Percentiles rank a stretch among this genome's conserved stretches.
These are phyloP conservation scores for Nakazawaea laoshanensis DNA, from an alignment of 805 yeast species.

Conservation along the genomic window DNA sequence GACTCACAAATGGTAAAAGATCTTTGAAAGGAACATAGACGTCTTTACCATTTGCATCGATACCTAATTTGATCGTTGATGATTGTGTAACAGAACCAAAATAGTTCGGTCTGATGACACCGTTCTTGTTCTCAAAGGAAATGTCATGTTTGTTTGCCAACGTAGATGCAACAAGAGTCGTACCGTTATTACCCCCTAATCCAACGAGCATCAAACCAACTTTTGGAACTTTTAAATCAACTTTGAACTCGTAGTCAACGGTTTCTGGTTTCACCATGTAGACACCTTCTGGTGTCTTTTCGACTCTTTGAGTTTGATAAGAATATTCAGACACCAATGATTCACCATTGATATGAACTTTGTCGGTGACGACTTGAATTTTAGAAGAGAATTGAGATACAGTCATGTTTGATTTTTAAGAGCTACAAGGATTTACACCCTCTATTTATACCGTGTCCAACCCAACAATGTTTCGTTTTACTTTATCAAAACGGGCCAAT, in stretches of 20 bases:
- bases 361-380: constrained; percentile 50
- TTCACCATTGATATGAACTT: constrained; percentile 38
- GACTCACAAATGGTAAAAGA: constrained; percentile 79
- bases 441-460: no score
- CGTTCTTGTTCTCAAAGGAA: constrained; percentile 75
- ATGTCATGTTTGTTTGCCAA: constrained; percentile 79
- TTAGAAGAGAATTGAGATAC: constrained; percentile 23
- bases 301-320: constrained; percentile 71
- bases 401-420: constrained; percentile 16
- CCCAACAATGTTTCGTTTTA: no score
- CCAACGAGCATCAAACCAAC: constrained; percentile 89
- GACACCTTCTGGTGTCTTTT: constrained; percentile 39
- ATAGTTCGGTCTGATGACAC: constrained; percentile 64
- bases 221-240: constrained; percentile 74
- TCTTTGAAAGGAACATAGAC: constrained; percentile 90
- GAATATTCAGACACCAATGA: constrained; percentile 54
- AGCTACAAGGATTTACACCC: no score
- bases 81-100: constrained; percentile 94
- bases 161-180: constrained; percentile 79
- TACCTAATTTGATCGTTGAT: constrained; percentile 83
- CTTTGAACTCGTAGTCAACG: constrained; percentile 76
- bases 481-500: no score
- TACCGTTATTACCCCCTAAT: constrained; percentile 94
- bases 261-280: constrained; percentile 62
- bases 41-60: constrained; percentile 75